Evolutionary conservation across 2,329 filamentous ascomycete genomes (phyloP).

Genomic region (Penicillium capsulatum): DNA sequence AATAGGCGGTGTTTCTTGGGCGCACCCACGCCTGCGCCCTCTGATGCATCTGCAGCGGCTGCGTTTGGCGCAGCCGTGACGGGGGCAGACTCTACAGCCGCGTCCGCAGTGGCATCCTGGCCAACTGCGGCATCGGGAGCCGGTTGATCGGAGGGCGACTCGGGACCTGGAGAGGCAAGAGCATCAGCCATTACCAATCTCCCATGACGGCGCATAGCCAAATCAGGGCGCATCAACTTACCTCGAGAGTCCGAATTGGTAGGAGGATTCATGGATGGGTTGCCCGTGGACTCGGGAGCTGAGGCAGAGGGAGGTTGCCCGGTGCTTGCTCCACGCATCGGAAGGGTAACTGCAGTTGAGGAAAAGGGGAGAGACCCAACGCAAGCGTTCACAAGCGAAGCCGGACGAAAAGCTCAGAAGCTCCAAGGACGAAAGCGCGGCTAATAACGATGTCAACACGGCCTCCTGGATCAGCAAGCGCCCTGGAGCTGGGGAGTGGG

Average conservation of each 20-base stretch:
- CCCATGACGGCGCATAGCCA: neutral
- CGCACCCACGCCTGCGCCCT: conserved; percentile 17
- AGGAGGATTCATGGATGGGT: conserved; percentile 35
- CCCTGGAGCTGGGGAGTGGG: conserved; percentile 5
- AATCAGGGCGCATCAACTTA: conserved; percentile 19
- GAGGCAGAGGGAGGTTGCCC: conserved; percentile 30
- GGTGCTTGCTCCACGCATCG: conserved; percentile 35
- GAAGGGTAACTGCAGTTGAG: conserved; percentile 22
- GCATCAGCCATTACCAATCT: conserved; percentile 11
- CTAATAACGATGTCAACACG: conserved; percentile 11
- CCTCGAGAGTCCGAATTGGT: conserved; percentile 23
- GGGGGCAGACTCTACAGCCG: conserved; percentile 16
- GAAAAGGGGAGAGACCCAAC: conserved; percentile 11
- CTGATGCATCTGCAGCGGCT: conserved; percentile 7
- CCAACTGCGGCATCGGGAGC: conserved; percentile 21
- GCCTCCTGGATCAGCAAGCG: conserved; percentile 16
- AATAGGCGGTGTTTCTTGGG: conserved; percentile 39
- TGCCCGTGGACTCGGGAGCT: conserved; percentile 28
- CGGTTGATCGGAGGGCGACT: conserved; percentile 22
- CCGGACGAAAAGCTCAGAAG: conserved; percentile 6
- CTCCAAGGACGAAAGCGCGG: conserved; percentile 5
- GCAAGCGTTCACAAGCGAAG: conserved; percentile 7
- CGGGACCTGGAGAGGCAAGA: conserved; percentile 22
- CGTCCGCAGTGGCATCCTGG: conserved; percentile 19
- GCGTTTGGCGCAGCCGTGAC: conserved; percentile 7